Percentiles rank a stretch among this genome's conserved stretches.
Evolutionary conservation across 805 yeast genomes (phyloP).

Genomic region (Candida wancherniae): DNA sequence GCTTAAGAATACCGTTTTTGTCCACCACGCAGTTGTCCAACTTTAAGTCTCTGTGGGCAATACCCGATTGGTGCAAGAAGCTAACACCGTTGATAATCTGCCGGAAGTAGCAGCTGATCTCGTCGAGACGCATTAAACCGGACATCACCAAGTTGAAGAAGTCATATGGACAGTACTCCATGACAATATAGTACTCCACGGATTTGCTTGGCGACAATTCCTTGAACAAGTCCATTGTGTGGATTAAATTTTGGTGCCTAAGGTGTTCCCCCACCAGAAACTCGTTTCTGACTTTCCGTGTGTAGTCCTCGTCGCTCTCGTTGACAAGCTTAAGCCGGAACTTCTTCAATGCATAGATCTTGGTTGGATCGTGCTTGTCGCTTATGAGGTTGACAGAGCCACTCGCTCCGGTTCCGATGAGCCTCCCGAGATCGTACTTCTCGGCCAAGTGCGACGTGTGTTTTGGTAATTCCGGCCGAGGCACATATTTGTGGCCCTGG

Average conservation of each 20-base stretch:
- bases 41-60: constrained; percentile 91
- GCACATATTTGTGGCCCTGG: constrained; percentile 4
- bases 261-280: constrained; percentile 75
- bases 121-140: constrained; percentile 66
- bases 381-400: constrained; percentile 84
- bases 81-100: constrained; percentile 74
- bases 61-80: constrained; percentile 74
- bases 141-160: constrained; percentile 92
- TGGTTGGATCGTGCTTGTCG: constrained; percentile 47
- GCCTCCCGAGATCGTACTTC: constrained; percentile 68
- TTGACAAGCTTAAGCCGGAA: constrained; percentile 62
- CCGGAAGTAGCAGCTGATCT: constrained; percentile 74
- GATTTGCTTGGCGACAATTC: constrained; percentile 31
- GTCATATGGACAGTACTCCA: constrained; percentile 92
- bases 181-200: constrained; percentile 57
- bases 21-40: constrained; percentile 90
- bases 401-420: constrained; percentile 90
- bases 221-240: constrained; percentile 72
- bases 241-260: constrained; percentile 69
- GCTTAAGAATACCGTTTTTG: constrained; percentile 66
- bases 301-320: constrained; percentile 66
- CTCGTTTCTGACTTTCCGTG: constrained; percentile 75
- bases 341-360: constrained; percentile 80
- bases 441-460: constrained; percentile 26
- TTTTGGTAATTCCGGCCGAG: constrained; percentile 10